Evolutionary conservation across 139 green algal species (phyloP).

Genomic region (Spirogloea muscicola): DNA sequence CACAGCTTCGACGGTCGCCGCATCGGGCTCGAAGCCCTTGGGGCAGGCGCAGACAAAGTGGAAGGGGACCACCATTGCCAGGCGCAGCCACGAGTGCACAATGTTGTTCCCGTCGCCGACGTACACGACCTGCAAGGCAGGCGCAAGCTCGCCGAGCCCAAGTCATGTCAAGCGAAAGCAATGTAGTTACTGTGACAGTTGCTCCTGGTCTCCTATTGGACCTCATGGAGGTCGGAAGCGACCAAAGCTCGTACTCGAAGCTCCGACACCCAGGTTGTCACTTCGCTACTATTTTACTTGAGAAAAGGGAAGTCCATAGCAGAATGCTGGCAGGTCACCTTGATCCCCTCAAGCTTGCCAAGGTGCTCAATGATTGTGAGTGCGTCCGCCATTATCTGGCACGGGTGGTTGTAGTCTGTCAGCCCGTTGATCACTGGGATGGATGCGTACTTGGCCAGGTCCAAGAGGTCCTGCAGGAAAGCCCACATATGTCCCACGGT

Average conservation of each 20-base stretch:
- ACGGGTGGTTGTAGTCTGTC: slow-evolving; percentile 99
- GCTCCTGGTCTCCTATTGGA: no score
- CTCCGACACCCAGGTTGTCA: no score
- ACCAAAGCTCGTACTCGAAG: slow-evolving; percentile 1
- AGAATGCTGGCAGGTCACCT: no score
- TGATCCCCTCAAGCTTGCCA: slow-evolving; percentile 76
- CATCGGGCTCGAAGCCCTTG: slow-evolving; percentile 78
- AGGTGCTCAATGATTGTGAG: slow-evolving; percentile 82
- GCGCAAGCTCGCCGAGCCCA: background rate
- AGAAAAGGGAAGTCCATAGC: no score
- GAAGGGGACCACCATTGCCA: slow-evolving; percentile 80
- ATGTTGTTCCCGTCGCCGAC: slow-evolving; percentile 99
- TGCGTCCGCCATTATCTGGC: slow-evolving; percentile 97
- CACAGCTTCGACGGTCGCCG: slow-evolving; percentile 67
- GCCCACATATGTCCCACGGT: no score
- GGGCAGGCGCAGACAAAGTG: slow-evolving; percentile 93
- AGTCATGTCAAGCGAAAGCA: background rate
- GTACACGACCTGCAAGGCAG: slow-evolving; percentile 74
- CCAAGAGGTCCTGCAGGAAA: slow-evolving; percentile 25
- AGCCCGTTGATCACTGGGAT: slow-evolving; percentile 95
- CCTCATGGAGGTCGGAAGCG: no score
- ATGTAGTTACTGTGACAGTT: no score
- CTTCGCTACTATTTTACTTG: no score
- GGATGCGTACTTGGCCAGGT: slow-evolving; percentile 56
- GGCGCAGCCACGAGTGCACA: slow-evolving; percentile 87